Evolutionary conservation across 83 land plant species (phyloP), one percentile per base, ranked within the genome.

Genomic region (Thuja plicata): DNA sequence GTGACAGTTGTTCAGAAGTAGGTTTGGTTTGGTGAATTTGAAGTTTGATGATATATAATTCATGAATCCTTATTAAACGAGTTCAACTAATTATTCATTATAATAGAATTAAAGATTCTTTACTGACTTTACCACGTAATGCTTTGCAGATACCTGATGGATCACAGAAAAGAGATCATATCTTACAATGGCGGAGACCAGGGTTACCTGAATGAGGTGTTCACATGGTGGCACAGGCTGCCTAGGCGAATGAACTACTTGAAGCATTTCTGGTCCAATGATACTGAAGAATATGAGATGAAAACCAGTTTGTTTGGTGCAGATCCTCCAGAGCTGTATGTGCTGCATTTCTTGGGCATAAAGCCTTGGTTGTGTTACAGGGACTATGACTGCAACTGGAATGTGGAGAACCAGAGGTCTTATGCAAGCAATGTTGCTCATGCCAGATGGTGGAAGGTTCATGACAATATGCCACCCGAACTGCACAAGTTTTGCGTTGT

Each of bases 171-270:
- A 80, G 94, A 93, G 12, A 94, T 95, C 27, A 91, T 88, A 9
- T 97, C 99, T 9, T 96, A 97, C 88, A 97, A 97, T 79, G 99
- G 99, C 17, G 99, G 99, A n/a, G 99, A 97, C 88, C 99, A 97
- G 88, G 99, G 97, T 1, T 97, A 93, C 78, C 88, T 97, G 89
- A 97, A 97, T 88, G 99, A 97, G 87, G 92, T 97, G 5, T 97
- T 94, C 87, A 95, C 99, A 84, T 96, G 98, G 98, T 97, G 99
- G 99, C 99, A 97, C 86, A 92, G 99, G 87, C 90, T 97, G 21
- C 99, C 99, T 0, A 95, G 90, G 91, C 94, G 91, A 74, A 93
- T 97, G 94, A 97, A 97, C 89, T 97, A 92, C 88, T 86, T 97
- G 89, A 97, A 97, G 88, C 96, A 95, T 80, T 96, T 96, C 87